Percentiles rank a stretch among this genome's conserved stretches.
These are phyloP conservation scores for Wallacemonas sp. DNA, from an alignment of 208 protist genomes.

Conservation along the genomic window DNA sequence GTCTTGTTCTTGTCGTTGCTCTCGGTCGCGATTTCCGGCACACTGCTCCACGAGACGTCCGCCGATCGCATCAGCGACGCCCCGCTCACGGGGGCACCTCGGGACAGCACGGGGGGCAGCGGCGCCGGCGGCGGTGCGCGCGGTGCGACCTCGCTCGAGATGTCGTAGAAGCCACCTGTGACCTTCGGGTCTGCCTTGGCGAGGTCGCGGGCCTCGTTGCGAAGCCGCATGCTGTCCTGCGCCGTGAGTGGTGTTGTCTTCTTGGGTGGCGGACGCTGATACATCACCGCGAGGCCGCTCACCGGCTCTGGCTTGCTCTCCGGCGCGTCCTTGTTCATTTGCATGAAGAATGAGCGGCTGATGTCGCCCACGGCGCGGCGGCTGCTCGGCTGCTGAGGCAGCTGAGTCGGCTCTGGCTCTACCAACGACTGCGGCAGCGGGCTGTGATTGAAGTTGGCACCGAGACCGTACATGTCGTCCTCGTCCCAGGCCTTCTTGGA, in stretches of 20 bases:
- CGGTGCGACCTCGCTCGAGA: neutral
- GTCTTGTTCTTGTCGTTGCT: neutral
- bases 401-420: too few species aligned
- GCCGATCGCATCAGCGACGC: neutral
- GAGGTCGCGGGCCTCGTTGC: conserved; percentile 3
- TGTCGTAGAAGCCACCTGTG: neutral
- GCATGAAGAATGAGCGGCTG: conserved; percentile 7
- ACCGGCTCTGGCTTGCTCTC: neutral
- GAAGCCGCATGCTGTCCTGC: conserved; percentile 3
- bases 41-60: conserved; percentile 13
- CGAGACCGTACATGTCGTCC: conserved; percentile 3
- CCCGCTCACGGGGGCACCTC: too few species aligned
- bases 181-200: neutral
- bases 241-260: neutral
- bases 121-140: neutral
- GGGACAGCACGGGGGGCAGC: too few species aligned
- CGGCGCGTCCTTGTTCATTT: conserved; percentile 4
- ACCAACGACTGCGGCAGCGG: neutral
- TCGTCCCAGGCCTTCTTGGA: conserved; percentile 2
- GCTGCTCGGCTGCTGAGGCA: neutral
- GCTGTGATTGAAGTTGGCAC: neutral
- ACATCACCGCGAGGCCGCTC: conserved; percentile 6
- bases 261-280: conserved; percentile 4
- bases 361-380: neutral
- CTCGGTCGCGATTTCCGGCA: neutral